phyloP scores from a whole-genome alignment of 345 rosid species.

The Alliaria petiolata region DNA sequence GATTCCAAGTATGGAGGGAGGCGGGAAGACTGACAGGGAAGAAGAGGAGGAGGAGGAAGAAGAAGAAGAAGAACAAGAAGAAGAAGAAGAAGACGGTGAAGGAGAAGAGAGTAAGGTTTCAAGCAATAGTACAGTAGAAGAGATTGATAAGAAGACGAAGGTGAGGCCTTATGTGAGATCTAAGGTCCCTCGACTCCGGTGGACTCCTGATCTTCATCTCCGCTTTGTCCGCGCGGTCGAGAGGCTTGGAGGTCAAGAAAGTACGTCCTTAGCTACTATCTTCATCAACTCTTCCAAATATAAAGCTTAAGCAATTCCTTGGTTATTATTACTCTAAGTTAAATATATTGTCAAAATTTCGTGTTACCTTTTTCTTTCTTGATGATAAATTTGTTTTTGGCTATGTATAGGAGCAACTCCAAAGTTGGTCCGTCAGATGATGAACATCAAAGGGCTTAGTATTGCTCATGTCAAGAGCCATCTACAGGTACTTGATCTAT shows the following conservation, averaged over 20 bases:
- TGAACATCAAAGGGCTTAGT: conserved; percentile 84
- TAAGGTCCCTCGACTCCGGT: conserved; percentile 74
- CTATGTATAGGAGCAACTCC: conserved; percentile 69
- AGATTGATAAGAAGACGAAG: conserved; percentile 48
- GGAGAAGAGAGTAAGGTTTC: conserved; percentile 47
- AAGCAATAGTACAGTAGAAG: conserved; percentile 91
- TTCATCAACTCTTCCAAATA: background rate
- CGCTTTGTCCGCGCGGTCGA: conserved; percentile 72
- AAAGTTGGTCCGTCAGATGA: conserved; percentile 71
- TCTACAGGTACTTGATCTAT: conserved; percentile 52
- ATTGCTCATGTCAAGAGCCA: conserved; percentile 95
- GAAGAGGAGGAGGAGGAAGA: conserved; percentile 1
- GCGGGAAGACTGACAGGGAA: background rate
- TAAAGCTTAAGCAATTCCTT: background rate
- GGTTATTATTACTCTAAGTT: background rate
- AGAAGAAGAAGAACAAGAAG: background rate
- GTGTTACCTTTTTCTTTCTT: background rate
- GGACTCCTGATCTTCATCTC: conserved; percentile 90
- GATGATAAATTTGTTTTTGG: background rate
- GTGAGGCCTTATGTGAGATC: conserved; percentile 80
- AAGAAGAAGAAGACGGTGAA: conserved; percentile 29
- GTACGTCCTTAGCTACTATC: conserved; percentile 38
- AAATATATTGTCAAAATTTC: background rate
- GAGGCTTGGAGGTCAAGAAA: conserved; percentile 87
- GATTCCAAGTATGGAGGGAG: conserved; percentile 11